Evolutionary conservation across 768 basidiomycete species (phyloP).

Genomic region (Tremella fuciformis): DNA sequence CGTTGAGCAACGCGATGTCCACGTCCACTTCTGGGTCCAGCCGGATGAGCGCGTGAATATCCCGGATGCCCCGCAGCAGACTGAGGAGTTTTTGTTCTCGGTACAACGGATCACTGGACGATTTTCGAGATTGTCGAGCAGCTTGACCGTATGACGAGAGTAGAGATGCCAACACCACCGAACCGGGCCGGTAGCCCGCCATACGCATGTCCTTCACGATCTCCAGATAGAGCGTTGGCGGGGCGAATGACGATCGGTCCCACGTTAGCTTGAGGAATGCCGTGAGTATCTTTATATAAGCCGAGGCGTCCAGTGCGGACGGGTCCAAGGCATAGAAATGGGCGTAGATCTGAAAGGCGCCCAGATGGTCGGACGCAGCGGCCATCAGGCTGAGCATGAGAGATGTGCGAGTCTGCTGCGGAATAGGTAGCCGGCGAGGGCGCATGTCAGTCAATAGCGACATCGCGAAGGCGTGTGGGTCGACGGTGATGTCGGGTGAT

Average conservation of each 20-base stretch:
- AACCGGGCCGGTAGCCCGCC: conserved; percentile 61
- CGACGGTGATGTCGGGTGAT: not conserved
- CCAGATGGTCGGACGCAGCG: conserved; percentile 57
- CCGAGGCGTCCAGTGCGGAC: conserved; percentile 55
- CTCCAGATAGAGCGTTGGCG: conserved; percentile 63
- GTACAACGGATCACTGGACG: conserved; percentile 1
- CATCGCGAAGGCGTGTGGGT: not conserved
- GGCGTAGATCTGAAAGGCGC: conserved; percentile 66
- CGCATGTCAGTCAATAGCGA: conserved; percentile 67
- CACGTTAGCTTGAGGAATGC: conserved; percentile 64
- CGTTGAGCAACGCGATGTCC: conserved; percentile 69
- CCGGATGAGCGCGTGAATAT: conserved; percentile 72
- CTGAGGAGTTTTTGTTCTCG: conserved; percentile 16
- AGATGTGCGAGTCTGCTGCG: conserved; percentile 51
- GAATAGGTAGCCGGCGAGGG: conserved; percentile 55
- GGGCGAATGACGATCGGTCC: conserved; percentile 55
- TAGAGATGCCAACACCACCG: conserved; percentile 66
- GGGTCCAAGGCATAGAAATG: conserved; percentile 47
- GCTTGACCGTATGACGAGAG: conserved; percentile 53
- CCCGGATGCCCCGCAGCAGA: conserved; percentile 34
- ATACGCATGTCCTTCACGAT: conserved; percentile 77
- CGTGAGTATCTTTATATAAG: conserved; percentile 64
- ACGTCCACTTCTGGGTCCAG: conserved; percentile 74
- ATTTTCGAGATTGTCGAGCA: conserved; percentile 29
- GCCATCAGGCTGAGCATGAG: conserved; percentile 68